Conservation (phyloP, 192 early-diverging fungal species). For the Dissophora ornata region DNA sequence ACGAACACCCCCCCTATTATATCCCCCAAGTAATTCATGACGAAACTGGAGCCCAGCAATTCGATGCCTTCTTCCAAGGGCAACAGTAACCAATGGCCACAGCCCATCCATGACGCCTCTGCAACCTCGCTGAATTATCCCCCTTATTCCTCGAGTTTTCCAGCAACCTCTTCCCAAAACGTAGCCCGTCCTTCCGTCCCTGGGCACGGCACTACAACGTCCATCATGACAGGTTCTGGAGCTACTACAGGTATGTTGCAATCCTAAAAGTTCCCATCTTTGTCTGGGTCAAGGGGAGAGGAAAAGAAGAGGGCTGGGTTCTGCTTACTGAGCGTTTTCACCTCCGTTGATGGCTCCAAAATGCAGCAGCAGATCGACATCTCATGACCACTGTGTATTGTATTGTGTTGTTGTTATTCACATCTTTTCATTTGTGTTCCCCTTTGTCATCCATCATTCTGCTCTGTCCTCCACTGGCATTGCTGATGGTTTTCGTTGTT, state of each 20-base stretch:
- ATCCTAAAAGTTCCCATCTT: too few species aligned
- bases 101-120: conserved; percentile 27
- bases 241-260: conserved; percentile 1
- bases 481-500: background rate
- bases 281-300: too few species aligned
- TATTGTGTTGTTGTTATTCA: too few species aligned
- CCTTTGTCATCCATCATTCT: too few species aligned
- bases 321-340: too few species aligned
- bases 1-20: background rate
- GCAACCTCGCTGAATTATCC: conserved; percentile 26
- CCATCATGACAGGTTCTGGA: conserved; percentile 24
- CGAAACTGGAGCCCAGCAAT: conserved; percentile 42
- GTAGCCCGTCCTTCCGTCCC: conserved; percentile 12
- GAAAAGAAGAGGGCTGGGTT: too few species aligned
- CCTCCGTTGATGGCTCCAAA: too few species aligned
- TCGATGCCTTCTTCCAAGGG: conserved; percentile 44
- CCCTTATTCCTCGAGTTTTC: conserved; percentile 28
- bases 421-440: too few species aligned
- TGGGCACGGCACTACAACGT: conserved; percentile 1
- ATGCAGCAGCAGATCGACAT: too few species aligned
- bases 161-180: conserved; percentile 19
- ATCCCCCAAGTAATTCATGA: conserved; percentile 21
- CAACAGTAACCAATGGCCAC: conserved; percentile 40
- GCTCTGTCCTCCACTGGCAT: background rate
- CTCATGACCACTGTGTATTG: conserved; percentile 13